These are phyloP conservation scores for Penicillium janthinellum DNA, from an alignment of 2,329 filamentous ascomycete species.

Conservation along the genomic window DNA sequence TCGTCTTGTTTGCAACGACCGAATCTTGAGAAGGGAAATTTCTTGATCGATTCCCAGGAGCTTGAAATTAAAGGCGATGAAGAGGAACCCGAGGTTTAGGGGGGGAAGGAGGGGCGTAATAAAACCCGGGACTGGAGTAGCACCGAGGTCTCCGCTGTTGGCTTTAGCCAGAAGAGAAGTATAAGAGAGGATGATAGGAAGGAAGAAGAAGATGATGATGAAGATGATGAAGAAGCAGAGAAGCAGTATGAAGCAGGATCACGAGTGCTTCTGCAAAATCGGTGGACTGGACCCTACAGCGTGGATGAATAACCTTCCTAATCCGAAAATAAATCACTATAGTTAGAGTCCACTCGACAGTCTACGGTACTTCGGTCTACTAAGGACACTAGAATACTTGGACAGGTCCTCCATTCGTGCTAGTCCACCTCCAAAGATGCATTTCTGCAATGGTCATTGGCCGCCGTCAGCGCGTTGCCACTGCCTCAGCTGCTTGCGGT, in stretches of 20 bases:
- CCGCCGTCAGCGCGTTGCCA: slow-evolving; percentile 10
- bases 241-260: no score
- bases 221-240: no score
- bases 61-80: not conserved
- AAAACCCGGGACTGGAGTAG: not conserved
- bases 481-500: slow-evolving; percentile 19
- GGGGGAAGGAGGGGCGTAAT: not conserved
- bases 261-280: no score
- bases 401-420: no score
- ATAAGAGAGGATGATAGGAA: no score
- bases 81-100: not conserved
- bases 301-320: not conserved
- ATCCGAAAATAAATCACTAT: not conserved
- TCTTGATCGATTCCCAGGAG: not conserved
- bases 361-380: no score
- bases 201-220: no score
- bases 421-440: no score
- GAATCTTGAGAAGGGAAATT: not conserved
- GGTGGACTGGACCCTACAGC: no score
- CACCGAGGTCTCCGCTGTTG: not conserved
- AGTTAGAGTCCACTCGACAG: not conserved
- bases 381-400: not conserved
- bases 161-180: no score
- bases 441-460: slow-evolving; percentile 12
- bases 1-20: not conserved